phyloP scores from a whole-genome alignment of 2,329 filamentous ascomycete genomes.

The Shiraia sp. region DNA sequence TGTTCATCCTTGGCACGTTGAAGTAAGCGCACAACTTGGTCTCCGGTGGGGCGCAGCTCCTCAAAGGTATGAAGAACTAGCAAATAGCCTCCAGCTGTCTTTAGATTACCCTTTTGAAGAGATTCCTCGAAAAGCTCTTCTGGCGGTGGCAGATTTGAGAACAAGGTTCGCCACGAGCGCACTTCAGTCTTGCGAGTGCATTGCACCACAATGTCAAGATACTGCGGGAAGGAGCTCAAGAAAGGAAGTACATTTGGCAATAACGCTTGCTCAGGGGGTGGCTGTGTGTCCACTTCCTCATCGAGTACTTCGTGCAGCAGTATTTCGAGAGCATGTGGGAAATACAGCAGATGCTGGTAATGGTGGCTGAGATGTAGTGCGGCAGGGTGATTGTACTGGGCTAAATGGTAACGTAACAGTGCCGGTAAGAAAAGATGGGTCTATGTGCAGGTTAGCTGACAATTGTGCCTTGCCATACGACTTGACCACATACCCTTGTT shows the following conservation, averaged over 20 bases:
- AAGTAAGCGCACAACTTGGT: slow-evolving; percentile 80
- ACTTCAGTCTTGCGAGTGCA: slow-evolving; percentile 97
- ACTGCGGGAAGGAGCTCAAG: slow-evolving; percentile 66
- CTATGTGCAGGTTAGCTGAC: slow-evolving; percentile 54
- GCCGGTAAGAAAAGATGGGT: slow-evolving; percentile 93
- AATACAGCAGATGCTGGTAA: slow-evolving; percentile 87
- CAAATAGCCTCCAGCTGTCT: slow-evolving; percentile 96
- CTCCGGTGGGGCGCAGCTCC: slow-evolving; percentile 63
- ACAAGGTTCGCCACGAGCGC: slow-evolving; percentile 91
- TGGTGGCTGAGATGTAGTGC: slow-evolving; percentile 82
- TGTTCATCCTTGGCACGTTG: slow-evolving; percentile 78
- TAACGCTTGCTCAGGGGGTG: slow-evolving; percentile 52
- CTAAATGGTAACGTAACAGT: slow-evolving; percentile 77
- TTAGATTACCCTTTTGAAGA: slow-evolving; percentile 79
- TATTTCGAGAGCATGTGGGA: slow-evolving; percentile 89
- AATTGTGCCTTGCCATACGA: neutral
- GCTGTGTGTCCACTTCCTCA: slow-evolving; percentile 80
- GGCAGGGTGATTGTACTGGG: slow-evolving; percentile 74
- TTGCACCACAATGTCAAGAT: slow-evolving; percentile 93
- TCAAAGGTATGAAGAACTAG: slow-evolving; percentile 85
- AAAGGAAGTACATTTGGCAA: slow-evolving; percentile 58
- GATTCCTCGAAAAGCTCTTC: slow-evolving; percentile 94
- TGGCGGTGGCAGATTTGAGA: slow-evolving; percentile 86
- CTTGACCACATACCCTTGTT: slow-evolving; percentile 68
- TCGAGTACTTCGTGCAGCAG: slow-evolving; percentile 91